Conservation (phyloP, 768 basidiomycete genomes). For the Phylloporus arenicola region DNA sequence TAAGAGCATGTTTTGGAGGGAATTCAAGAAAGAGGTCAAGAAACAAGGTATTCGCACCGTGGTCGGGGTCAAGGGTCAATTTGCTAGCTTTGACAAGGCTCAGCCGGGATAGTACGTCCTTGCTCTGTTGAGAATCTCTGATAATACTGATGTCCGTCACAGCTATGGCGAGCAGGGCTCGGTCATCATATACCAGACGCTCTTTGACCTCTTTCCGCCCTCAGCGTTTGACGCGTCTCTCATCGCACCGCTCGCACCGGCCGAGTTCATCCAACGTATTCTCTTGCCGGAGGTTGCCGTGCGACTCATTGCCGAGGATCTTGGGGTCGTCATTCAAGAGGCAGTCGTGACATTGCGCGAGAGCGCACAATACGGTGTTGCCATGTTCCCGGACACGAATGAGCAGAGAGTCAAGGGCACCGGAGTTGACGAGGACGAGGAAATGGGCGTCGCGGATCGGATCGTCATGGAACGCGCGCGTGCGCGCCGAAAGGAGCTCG, state of each 20-base stretch:
- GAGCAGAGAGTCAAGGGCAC: constrained; percentile 29
- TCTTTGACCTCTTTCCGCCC: constrained; percentile 72
- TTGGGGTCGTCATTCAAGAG: constrained; percentile 37
- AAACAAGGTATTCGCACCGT: constrained; percentile 61
- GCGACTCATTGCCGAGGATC: constrained; percentile 78
- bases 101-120: constrained; percentile 85
- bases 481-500: constrained; percentile 36
- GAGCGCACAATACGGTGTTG: constrained; percentile 78
- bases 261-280: constrained; percentile 76
- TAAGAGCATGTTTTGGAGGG: constrained; percentile 62
- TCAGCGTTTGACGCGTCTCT: constrained; percentile 46
- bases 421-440: constrained; percentile 30
- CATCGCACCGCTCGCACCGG: constrained; percentile 60
- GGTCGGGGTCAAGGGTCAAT: constrained; percentile 68
- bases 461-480: constrained; percentile 43
- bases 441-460: constrained; percentile 33
- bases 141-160: background rate
- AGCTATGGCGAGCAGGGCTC: constrained; percentile 88
- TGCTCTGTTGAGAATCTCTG: background rate
- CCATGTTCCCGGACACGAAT: constrained; percentile 65
- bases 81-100: constrained; percentile 70
- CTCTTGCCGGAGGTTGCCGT: constrained; percentile 88
- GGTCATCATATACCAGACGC: constrained; percentile 70
- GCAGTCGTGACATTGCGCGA: constrained; percentile 63
- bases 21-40: constrained; percentile 57